Evolutionary conservation across 345 rosid genomes (phyloP).

Genomic region (Corchorus capsularis): DNA sequence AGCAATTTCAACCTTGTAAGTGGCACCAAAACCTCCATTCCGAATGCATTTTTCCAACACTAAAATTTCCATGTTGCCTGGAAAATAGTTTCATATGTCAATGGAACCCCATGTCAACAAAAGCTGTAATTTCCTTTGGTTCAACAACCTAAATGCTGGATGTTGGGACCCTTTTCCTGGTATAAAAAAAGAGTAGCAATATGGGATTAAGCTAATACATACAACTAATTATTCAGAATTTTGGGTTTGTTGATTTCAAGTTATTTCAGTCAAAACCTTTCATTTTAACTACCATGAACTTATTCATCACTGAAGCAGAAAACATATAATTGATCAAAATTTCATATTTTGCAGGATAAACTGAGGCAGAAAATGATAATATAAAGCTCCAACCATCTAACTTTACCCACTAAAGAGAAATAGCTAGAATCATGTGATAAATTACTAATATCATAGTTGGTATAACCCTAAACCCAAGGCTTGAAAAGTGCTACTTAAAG

Average conservation of each 20-base stretch:
- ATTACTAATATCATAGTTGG: too few species aligned
- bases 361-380: background rate
- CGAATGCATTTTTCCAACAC: constrained; percentile 56
- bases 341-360: background rate
- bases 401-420: too few species aligned
- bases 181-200: constrained; percentile 10
- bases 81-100: constrained; percentile 56
- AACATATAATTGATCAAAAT: background rate
- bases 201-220: background rate
- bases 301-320: too few species aligned
- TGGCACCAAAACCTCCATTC: constrained; percentile 63
- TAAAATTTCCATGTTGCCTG: constrained; percentile 58
- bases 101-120: constrained; percentile 44
- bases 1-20: constrained; percentile 55
- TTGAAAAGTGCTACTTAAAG: too few species aligned
- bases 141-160: constrained; percentile 38
- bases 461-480: too few species aligned
- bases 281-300: background rate
- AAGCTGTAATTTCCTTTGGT: constrained; percentile 47
- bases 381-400: background rate
- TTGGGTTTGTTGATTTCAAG: background rate
- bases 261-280: background rate
- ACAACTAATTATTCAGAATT: background rate
- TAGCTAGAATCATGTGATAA: too few species aligned
- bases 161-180: constrained; percentile 46